phyloP scores from a whole-genome alignment of 805 yeast species.

The Wickerhamiella brachini region DNA sequence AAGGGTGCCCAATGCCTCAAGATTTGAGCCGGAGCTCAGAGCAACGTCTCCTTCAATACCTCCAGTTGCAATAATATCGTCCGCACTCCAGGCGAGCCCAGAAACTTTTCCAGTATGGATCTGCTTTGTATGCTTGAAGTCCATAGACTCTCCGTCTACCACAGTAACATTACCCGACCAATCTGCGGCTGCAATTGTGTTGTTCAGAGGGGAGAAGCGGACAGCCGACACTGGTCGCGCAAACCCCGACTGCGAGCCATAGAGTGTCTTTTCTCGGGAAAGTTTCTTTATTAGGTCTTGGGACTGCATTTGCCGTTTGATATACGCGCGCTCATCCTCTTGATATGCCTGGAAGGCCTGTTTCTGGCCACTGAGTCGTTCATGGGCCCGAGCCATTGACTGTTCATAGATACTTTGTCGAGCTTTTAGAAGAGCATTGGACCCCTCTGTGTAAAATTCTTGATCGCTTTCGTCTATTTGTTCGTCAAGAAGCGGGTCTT shows the following conservation, averaged over 20 bases:
- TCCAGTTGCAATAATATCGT: conserved; percentile 27
- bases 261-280: conserved; percentile 29
- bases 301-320: conserved; percentile 31
- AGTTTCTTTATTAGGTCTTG: conserved; percentile 32
- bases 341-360: conserved; percentile 17
- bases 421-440: conserved; percentile 33
- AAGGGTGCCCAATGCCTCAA: conserved; percentile 14
- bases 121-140: conserved; percentile 24
- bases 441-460: not conserved
- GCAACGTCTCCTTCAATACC: conserved; percentile 34
- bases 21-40: conserved; percentile 16
- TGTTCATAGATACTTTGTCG: conserved; percentile 38
- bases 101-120: conserved; percentile 59
- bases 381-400: conserved; percentile 36
- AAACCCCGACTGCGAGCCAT: conserved; percentile 60
- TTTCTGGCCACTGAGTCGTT: conserved; percentile 29
- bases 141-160: not conserved
- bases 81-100: conserved; percentile 51
- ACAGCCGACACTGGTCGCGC: conserved; percentile 55
- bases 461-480: not conserved
- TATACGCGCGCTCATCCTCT: conserved; percentile 18
- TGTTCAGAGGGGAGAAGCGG: conserved; percentile 29
- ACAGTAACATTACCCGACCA: conserved; percentile 69
- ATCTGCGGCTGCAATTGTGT: conserved; percentile 48
- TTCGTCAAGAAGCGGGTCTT: not conserved